phyloP scores from a whole-genome alignment of 768 basidiomycete species.

The Collybia nuda region DNA sequence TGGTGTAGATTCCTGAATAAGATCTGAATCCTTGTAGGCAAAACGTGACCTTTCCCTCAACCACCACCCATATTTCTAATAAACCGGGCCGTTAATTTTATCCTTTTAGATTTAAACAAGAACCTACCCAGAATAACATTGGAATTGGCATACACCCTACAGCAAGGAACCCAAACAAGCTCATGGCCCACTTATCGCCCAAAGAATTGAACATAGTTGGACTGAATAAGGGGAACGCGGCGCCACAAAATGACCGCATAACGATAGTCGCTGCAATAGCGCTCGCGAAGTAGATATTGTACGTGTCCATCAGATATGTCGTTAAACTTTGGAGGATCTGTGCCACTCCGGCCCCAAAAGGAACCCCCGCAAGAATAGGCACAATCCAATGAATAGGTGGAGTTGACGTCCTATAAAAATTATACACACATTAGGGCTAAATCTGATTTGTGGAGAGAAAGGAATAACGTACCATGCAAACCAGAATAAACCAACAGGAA shows the following conservation, averaged over 20 bases:
- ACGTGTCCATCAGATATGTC: slow-evolving; percentile 72
- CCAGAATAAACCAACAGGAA: slow-evolving; percentile 64
- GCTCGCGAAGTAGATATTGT: slow-evolving; percentile 64
- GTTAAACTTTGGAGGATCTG: slow-evolving; percentile 64
- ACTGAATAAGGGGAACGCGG: slow-evolving; percentile 60
- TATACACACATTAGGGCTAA: neutral
- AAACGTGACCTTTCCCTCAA: slow-evolving; percentile 44
- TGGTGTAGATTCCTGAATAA: neutral
- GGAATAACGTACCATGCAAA: slow-evolving; percentile 51
- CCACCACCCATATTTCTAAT: slow-evolving; percentile 49
- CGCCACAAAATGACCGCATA: slow-evolving; percentile 61
- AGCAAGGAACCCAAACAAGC: slow-evolving; percentile 52
- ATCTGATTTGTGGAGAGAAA: neutral
- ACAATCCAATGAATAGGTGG: slow-evolving; percentile 64
- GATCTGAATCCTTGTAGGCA: slow-evolving; percentile 37
- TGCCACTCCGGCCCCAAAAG: slow-evolving; percentile 68
- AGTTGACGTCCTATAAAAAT: slow-evolving; percentile 40
- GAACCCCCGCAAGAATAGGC: slow-evolving; percentile 63
- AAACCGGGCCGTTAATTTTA: slow-evolving; percentile 5
- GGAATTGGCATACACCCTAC: slow-evolving; percentile 56
- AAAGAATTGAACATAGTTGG: slow-evolving; percentile 50
- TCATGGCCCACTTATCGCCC: slow-evolving; percentile 56
- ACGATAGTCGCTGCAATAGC: slow-evolving; percentile 71
- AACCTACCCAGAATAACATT: slow-evolving; percentile 52
- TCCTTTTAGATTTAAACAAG: neutral